Evolutionary conservation across 2,329 filamentous ascomycete species (phyloP).

Genomic region (Catunica adiposa): DNA sequence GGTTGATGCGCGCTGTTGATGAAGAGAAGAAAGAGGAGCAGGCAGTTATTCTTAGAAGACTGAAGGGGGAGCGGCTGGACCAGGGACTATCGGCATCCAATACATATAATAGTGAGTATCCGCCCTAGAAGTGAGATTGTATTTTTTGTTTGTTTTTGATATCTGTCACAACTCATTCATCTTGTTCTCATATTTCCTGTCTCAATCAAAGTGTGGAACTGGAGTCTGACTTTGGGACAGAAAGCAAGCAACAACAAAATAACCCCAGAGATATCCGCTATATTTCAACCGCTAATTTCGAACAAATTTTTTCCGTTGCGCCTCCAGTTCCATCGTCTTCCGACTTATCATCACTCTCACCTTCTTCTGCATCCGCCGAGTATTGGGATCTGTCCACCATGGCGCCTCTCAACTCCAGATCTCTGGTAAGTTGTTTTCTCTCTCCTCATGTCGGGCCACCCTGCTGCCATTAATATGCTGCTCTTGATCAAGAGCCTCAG

Average conservation of each 20-base stretch:
- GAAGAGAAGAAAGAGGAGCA: neutral
- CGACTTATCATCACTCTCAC: neutral
- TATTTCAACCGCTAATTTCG: neutral
- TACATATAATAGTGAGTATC: neutral
- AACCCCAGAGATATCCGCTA: neutral
- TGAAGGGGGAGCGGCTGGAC: neutral
- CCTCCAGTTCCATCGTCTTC: neutral
- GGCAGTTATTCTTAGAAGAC: neutral
- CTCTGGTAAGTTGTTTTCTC: conserved; percentile 30
- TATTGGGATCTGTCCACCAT: conserved; percentile 44
- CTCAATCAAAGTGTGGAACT: neutral
- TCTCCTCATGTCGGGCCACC: neutral
- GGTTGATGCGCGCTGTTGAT: neutral
- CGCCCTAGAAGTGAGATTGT: neutral
- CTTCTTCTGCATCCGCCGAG: conserved; percentile 3
- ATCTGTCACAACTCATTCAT: neutral
- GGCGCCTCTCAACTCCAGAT: conserved; percentile 37
- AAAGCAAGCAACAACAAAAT: neutral
- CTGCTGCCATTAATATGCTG: neutral
- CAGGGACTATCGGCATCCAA: neutral
- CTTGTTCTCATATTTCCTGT: neutral
- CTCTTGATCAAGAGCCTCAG: neutral
- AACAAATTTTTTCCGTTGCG: neutral
- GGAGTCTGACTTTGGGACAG: neutral
- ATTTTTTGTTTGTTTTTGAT: neutral